Evolutionary conservation across 2,329 filamentous ascomycete species (phyloP).

Genomic region (Bretziella fagacearum): DNA sequence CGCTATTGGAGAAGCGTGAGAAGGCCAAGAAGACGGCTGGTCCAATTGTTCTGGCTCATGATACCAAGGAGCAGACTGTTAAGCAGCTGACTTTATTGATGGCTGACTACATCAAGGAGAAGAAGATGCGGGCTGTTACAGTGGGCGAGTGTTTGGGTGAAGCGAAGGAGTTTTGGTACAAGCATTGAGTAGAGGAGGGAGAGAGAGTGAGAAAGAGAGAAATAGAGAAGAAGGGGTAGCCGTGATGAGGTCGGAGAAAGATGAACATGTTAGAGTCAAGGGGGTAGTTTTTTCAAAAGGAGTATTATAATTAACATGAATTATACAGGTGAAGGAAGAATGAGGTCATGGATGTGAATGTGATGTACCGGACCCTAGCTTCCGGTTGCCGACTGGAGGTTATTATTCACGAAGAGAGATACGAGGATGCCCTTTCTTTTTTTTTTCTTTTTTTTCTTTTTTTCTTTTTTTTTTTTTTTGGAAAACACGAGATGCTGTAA

Average conservation of each 20-base stretch:
- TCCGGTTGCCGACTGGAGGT: no score
- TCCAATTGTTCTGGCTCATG: constrained; percentile 37
- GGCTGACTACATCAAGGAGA: constrained; percentile 9
- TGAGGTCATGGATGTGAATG: constrained; percentile 1
- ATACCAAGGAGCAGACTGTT: constrained; percentile 33
- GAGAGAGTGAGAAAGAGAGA: neutral
- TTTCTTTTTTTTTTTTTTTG: no score
- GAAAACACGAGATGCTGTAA: no score
- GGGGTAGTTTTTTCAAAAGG: neutral
- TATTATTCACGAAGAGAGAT: no score
- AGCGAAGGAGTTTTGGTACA: constrained; percentile 36
- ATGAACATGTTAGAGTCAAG: neutral
- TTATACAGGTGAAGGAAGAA: neutral
- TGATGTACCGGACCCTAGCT: neutral
- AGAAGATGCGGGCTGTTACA: constrained; percentile 16
- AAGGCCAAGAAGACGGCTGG: constrained; percentile 18
- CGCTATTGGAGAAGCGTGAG: constrained; percentile 3
- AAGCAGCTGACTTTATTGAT: constrained; percentile 22
- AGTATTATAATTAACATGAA: neutral
- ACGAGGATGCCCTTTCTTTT: no score
- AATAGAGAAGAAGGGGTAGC: neutral
- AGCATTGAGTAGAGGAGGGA: constrained; percentile 3
- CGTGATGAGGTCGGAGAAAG: neutral
- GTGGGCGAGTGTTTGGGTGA: constrained; percentile 36
- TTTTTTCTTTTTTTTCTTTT: no score